A percentile compares a stretch with the other conserved stretches of the same genome.
Evolutionary conservation across 805 yeast genomes (phyloP).

Genomic region (Wickerhamiella alocasiicola): DNA sequence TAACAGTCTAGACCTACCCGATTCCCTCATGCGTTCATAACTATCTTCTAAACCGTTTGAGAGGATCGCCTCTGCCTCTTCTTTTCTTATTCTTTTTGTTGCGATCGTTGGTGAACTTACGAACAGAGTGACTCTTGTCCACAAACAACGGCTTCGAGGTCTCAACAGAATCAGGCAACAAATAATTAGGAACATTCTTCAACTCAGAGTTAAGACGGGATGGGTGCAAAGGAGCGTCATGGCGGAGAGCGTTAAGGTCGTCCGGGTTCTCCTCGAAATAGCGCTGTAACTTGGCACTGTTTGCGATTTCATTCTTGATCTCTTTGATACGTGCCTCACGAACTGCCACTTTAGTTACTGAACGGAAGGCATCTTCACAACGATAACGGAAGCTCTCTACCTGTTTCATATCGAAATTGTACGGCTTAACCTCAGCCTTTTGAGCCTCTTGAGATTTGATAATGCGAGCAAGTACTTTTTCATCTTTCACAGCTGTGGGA

Average conservation of each 20-base stretch:
- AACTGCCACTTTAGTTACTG: conserved; percentile 78
- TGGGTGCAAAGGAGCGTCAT: conserved; percentile 79
- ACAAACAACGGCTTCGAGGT: conserved; percentile 18
- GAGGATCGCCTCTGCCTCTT: conserved; percentile 6
- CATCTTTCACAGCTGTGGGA: conserved; percentile 65
- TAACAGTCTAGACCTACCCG: too few species aligned
- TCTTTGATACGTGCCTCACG: conserved; percentile 91
- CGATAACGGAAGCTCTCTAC: conserved; percentile 93
- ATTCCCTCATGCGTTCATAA: too few species aligned
- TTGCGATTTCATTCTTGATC: conserved; percentile 69
- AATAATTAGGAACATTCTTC: conserved; percentile 84
- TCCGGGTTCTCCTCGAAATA: conserved; percentile 97
- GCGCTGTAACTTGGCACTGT: conserved; percentile 81
- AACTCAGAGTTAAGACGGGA: conserved; percentile 72
- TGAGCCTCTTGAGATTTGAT: conserved; percentile 60
- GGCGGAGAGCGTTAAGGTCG: conserved; percentile 77
- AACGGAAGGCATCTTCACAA: conserved; percentile 92
- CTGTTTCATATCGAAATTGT: conserved; percentile 81
- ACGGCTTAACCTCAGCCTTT: conserved; percentile 63
- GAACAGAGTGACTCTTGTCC: conserved; percentile 11
- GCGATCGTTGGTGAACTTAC: conserved; percentile 3
- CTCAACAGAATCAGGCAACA: conserved; percentile 52
- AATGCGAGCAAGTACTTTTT: conserved; percentile 66
- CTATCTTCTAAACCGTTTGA: conserved; percentile 7
- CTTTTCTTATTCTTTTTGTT: neutral